Base-by-base conservation (phyloP, 768 basidiomycete species). In the Trametes meyenii region DNA sequence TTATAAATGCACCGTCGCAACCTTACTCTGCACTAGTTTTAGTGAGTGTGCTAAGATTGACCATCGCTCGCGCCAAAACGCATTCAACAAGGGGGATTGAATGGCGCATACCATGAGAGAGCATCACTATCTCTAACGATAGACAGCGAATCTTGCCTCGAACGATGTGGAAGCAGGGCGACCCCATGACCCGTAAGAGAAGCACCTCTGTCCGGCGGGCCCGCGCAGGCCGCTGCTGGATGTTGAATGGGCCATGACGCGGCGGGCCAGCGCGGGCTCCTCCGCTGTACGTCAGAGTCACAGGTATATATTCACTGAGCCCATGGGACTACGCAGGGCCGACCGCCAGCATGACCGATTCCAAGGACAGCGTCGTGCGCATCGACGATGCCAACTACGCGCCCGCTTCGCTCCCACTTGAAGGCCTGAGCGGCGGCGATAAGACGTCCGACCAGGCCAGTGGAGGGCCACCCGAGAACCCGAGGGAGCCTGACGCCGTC, bases 311-410 rank as follows among this genome's bases (percentile, higher is more conserved):
- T 21, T 6, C 45, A 23, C 45, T 6, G 23, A 13, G 23, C 13
- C 7, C 45, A 46, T 21, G 29, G 29, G 29, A 8, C 16, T 3
- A 19, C 3, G 6, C 17, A 33, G 33, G 7, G 17, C 29, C 1
- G 8, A 11, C 14, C 26, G 23, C 19, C 26, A 26, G 10, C 29
- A 61, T 61, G 60, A 21, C 54, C 6, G 38, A 26, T 49, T 61
- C 50, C 21, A 61, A 61, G 49, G 54, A 55, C 49, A 61, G 54
- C 49, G 44, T 51, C 26, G 12, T 35, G 17, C 54, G 48, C 40
- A 14, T 55, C 29, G 60, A 61, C 19, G 44, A 51, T 26, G 29
- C 35, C 24, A 53, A 44, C 23, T 24, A 49, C 45, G 4, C 39
- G 21, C 39, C 13, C 21, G 4, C 45, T 23, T 16, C 26, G 8